phyloP scores from a whole-genome alignment of 176 grass and related monocot species.

The Tillandsia leiboldiana region DNA sequence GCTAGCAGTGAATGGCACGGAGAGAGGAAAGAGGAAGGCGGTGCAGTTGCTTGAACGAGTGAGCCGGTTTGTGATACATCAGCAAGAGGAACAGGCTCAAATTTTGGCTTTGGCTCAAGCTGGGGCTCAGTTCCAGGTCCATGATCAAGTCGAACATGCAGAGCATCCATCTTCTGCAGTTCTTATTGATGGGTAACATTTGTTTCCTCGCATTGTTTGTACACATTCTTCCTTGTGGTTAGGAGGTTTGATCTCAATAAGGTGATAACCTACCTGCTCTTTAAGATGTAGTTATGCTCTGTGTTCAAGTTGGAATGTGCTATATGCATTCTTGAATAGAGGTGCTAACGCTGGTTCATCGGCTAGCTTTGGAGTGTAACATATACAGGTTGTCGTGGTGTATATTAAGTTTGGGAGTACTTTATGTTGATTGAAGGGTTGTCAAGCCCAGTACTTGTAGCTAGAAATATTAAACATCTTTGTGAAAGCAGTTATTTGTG shows the following conservation, averaged over 20 bases:
- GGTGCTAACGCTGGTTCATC: not conserved
- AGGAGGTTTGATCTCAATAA: slow-evolving; percentile 15
- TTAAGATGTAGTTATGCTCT: not conserved
- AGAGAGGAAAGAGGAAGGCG: slow-evolving; percentile 72
- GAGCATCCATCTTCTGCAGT: slow-evolving; percentile 25
- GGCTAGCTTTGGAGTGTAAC: too few species aligned
- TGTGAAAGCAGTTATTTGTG: too few species aligned
- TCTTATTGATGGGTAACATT: slow-evolving; percentile 10
- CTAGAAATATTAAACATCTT: too few species aligned
- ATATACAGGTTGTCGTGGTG: too few species aligned
- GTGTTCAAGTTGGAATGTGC: not conserved
- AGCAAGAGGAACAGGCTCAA: slow-evolving; percentile 46
- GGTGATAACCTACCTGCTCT: not conserved
- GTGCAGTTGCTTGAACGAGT: slow-evolving; percentile 62
- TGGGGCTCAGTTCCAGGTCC: slow-evolving; percentile 4
- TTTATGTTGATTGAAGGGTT: too few species aligned
- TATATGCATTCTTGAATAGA: not conserved
- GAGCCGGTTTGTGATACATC: slow-evolving; percentile 62
- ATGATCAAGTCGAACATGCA: slow-evolving; percentile 30
- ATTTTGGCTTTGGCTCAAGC: slow-evolving; percentile 9
- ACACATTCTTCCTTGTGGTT: not conserved
- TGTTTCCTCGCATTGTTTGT: not conserved
- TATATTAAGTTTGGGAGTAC: too few species aligned
- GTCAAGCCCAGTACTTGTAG: too few species aligned
- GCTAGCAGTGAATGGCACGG: slow-evolving; percentile 56